Base-by-base conservation (phyloP, 495 filamentous ascomycete genomes). In the Pseudoneurospora amorphoporcata region DNA sequence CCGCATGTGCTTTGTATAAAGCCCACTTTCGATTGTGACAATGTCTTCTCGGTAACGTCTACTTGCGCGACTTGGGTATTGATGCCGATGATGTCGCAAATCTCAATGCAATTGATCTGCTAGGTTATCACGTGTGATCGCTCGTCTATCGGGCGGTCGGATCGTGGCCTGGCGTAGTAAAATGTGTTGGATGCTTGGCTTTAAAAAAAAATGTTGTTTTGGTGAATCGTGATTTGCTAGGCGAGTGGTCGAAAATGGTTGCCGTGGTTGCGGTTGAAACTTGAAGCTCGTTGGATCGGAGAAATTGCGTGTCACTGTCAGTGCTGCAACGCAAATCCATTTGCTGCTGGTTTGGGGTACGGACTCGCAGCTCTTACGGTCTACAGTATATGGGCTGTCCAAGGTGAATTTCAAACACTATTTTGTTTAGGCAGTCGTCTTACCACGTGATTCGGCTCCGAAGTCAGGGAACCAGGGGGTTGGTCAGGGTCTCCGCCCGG, bases 141-240 rank as follows among this genome's bases (percentile, higher is more conserved):
- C 78, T 79, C 42, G 39, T 58, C 73, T 72, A 72, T 73, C 72
- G 68, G 68, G 71, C 71, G 71, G 74, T 80, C 76, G 79, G 81
- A 77, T 76, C 73, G 74, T 41, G 53, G 58, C 29, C 38, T 58
- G 76, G 83, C 82, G 83, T 82, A 23, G 82, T 82, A 80, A 83
- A 41, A 29, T 16, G 53, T 58, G 45, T 38, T 71, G 9, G 8
- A 68, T 32, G 12, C 38, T 71, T 68, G 17, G 70, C 41, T 65
- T 41, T n/a, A n/a, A 23, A 23, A 37, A 38, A 69, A 29, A 69
- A 61, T 9, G 19, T 4, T 4, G 19, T 58, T 9, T 61, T 6
- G 53, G 23, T 35, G 53, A 65, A 65, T 65, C 53, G 35, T 29
- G 53, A 35, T 61, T 61, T 61, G 14, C 7, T 65, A 29, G 19